phyloP scores from a whole-genome alignment of 495 filamentous ascomycete species.

The Elasticomyces elasticus region DNA sequence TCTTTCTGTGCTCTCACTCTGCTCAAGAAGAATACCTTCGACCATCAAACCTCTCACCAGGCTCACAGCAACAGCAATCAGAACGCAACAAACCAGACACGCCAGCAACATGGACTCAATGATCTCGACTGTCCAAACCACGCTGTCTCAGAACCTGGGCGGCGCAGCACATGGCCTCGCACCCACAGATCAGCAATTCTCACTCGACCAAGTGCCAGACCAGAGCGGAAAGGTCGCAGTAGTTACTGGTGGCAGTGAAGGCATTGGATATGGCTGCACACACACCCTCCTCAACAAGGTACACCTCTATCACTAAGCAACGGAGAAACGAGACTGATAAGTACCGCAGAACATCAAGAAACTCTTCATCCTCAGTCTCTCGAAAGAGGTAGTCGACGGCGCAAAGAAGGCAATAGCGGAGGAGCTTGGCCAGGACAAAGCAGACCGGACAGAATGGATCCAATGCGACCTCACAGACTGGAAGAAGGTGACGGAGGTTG shows the following conservation, averaged over 20 bases:
- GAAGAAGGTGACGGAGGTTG: constrained; percentile 24
- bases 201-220: constrained; percentile 30
- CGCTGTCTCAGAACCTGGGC: constrained; percentile 31
- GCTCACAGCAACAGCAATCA: not conserved
- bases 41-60: not conserved
- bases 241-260: constrained; percentile 35
- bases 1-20: not conserved
- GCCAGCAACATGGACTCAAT: constrained; percentile 2
- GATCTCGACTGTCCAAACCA: constrained; percentile 26
- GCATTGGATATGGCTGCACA: constrained; percentile 34
- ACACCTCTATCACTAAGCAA: not conserved
- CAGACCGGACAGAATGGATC: constrained; percentile 27
- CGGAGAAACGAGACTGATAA: not conserved
- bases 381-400: constrained; percentile 35
- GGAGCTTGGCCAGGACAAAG: constrained; percentile 29
- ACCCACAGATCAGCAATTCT: constrained; percentile 25
- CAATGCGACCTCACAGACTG: constrained; percentile 34
- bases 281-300: constrained; percentile 30
- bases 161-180: constrained; percentile 25
- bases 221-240: constrained; percentile 33
- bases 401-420: constrained; percentile 40
- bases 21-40: not conserved
- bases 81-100: not conserved
- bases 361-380: constrained; percentile 32
- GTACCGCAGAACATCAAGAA: constrained; percentile 27